These are phyloP conservation scores for Chloranthus sessilifolius DNA, from an alignment of 164 flowering plant species.

Conservation along the genomic window DNA sequence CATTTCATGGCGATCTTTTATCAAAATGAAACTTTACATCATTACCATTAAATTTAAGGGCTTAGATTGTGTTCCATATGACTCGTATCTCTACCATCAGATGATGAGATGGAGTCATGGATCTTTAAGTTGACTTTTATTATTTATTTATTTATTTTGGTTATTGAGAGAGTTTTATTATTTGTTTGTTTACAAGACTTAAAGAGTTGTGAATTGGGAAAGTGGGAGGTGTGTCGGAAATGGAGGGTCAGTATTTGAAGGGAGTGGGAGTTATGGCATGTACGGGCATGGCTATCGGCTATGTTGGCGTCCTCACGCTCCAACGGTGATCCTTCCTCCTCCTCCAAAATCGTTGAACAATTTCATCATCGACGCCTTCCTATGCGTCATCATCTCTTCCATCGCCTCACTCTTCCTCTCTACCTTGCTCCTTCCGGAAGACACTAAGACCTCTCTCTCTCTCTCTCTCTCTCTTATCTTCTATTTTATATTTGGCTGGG, in stretches of 20 bases:
- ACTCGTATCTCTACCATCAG: no score
- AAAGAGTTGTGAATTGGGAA: no score
- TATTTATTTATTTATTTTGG: no score
- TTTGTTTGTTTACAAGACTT: no score
- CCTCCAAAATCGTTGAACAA: slow-evolving; percentile 49
- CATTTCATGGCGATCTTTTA: no score
- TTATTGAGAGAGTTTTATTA: no score
- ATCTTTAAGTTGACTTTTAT: no score
- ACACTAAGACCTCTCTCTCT: slow-evolving; percentile 5
- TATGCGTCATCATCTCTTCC: slow-evolving; percentile 66
- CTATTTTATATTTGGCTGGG: neutral
- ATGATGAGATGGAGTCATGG: no score
- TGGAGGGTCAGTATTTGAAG: slow-evolving; percentile 28
- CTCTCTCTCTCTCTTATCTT: neutral
- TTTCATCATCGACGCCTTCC: slow-evolving; percentile 75
- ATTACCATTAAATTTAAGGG: no score
- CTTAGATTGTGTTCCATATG: no score
- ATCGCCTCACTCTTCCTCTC: slow-evolving; percentile 38
- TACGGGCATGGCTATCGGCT: slow-evolving; percentile 55
- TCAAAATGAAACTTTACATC: no score
- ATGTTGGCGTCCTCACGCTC: slow-evolving; percentile 78
- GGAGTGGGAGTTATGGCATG: slow-evolving; percentile 53
- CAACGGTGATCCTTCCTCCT: slow-evolving; percentile 72
- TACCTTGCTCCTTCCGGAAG: slow-evolving; percentile 64
- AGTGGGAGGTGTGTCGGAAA: no score